phyloP scores from a whole-genome alignment of 2,329 filamentous ascomycete genomes.

The Fusarium nematophilum region DNA sequence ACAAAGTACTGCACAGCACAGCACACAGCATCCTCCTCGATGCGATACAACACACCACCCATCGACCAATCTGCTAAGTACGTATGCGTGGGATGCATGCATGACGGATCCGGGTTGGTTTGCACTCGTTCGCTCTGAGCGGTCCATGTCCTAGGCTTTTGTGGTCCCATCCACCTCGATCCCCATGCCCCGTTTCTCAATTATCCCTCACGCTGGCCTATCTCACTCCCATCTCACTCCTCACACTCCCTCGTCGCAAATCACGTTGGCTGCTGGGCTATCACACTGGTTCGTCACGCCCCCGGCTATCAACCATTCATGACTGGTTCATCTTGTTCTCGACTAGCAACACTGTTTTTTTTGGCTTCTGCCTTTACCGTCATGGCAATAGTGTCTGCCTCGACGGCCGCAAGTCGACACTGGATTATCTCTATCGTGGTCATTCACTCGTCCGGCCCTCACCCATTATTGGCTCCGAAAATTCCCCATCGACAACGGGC shows the following conservation, averaged over 20 bases:
- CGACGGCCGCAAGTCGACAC: slow-evolving; percentile 20
- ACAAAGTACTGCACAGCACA: no score
- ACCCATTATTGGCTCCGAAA: slow-evolving; percentile 26
- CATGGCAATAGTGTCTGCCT: slow-evolving; percentile 10
- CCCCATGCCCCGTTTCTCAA: slow-evolving; percentile 26
- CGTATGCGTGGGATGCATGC: slow-evolving; percentile 46
- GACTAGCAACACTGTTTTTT: neutral
- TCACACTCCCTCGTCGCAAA: slow-evolving; percentile 10
- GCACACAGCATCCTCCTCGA: slow-evolving; percentile 3
- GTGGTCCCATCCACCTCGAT: slow-evolving; percentile 27
- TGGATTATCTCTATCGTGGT: slow-evolving; percentile 13
- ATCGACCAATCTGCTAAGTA: slow-evolving; percentile 20
- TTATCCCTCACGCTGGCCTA: slow-evolving; percentile 41
- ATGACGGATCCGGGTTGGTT: slow-evolving; percentile 26
- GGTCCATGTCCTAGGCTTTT: slow-evolving; percentile 18
- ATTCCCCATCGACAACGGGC: slow-evolving; percentile 15
- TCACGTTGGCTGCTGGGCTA: slow-evolving; percentile 11
- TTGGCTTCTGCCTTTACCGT: slow-evolving; percentile 7
- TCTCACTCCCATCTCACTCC: slow-evolving; percentile 17
- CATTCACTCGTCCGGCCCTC: slow-evolving; percentile 7
- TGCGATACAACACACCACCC: slow-evolving; percentile 19
- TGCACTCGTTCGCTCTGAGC: slow-evolving; percentile 12
- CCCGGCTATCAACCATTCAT: slow-evolving; percentile 10
- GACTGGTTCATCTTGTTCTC: slow-evolving; percentile 2
- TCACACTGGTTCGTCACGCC: slow-evolving; percentile 28